Evolutionary conservation across 495 filamentous ascomycete species (phyloP), one percentile per base, ranked within the genome.

Genomic region (Chaetomium fimeti): DNA sequence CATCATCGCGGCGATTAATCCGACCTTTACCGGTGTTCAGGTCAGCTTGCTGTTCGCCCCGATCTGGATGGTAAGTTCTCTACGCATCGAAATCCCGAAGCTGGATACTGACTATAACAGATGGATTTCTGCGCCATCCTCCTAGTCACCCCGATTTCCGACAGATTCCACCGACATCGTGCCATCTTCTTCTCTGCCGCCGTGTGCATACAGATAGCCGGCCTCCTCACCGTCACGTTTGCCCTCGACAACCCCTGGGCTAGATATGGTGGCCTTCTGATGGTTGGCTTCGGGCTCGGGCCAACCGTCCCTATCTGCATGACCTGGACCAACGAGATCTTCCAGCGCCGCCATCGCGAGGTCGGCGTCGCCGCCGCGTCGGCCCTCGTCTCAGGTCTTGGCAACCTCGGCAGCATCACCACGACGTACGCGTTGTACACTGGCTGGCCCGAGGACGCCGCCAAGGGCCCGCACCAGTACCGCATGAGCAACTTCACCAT

Each of bases 291-390:
- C 74, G 92, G 92, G 5, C 86, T 97, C 7, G 92, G 92, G 7
- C 92, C 92, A 15, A 97, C 92, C 3, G 92, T 97, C 3, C 92
- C 92, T 47, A 91, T 91, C 72, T 91, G 87, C 71, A 96, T 96
- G 91, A 88, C 91, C 61, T 96, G 92, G 92, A 92, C 92, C 8
- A 89, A 85, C 64, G 90, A 95, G 74, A 89, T 95, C 63, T 96
- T 96, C 80, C 92, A 96, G 74, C 85, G 81, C 22, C 88, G 92
- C 5, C 91, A 96, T 69, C 89, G 92, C 36, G 92, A 96, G 76
- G 91, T 96, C 40, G 92, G 92, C 59, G 92, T 96, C 4, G 92
- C 92, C n/a, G 89, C 92, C 47, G 91, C 92, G 1, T 87, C 88
- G 2, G 92, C 92, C 3, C 79, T 95, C 5, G 92, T 96, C 15